Evolutionary conservation across 2,329 filamentous ascomycete genomes (phyloP).

Genomic region (Fusarium pseudocircinatum): DNA sequence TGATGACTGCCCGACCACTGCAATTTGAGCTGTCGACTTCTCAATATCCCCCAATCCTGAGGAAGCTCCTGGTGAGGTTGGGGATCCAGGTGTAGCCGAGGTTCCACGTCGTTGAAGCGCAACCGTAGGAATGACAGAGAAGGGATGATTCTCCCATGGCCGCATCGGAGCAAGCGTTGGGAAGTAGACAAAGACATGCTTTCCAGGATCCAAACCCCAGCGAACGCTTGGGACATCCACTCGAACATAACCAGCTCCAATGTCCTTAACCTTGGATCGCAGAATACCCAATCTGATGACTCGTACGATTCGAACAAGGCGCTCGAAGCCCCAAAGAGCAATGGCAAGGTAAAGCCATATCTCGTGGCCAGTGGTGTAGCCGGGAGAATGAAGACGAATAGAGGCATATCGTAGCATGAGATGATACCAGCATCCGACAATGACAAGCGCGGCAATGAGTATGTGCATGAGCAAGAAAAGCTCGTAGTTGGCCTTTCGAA

Average conservation of each 20-base stretch:
- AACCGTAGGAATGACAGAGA: constrained; percentile 10
- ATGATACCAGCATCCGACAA: constrained; percentile 57
- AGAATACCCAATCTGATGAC: constrained; percentile 38
- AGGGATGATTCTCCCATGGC: constrained; percentile 15
- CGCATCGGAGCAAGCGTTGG: neutral
- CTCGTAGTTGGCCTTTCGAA: constrained; percentile 55
- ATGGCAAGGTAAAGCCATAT: constrained; percentile 45
- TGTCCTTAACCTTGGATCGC: constrained; percentile 10
- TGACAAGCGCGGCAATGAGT: constrained; percentile 51
- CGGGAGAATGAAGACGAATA: neutral
- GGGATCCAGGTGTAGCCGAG: neutral
- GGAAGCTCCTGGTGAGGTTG: neutral
- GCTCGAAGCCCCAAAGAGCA: constrained; percentile 45
- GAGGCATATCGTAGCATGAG: constrained; percentile 47
- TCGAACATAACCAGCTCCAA: constrained; percentile 5
- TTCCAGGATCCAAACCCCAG: constrained; percentile 6
- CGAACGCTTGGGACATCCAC: neutral
- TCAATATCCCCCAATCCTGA: neutral
- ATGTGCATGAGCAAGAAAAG: constrained; percentile 57
- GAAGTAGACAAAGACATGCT: constrained; percentile 15
- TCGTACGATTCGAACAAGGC: constrained; percentile 39
- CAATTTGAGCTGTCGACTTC: neutral
- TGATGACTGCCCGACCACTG: neutral
- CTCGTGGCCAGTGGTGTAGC: constrained; percentile 55
- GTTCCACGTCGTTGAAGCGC: neutral